Evolutionary conservation across 1,139 yeast species (phyloP).

Genomic region (Suhomyces yuchorum): DNA sequence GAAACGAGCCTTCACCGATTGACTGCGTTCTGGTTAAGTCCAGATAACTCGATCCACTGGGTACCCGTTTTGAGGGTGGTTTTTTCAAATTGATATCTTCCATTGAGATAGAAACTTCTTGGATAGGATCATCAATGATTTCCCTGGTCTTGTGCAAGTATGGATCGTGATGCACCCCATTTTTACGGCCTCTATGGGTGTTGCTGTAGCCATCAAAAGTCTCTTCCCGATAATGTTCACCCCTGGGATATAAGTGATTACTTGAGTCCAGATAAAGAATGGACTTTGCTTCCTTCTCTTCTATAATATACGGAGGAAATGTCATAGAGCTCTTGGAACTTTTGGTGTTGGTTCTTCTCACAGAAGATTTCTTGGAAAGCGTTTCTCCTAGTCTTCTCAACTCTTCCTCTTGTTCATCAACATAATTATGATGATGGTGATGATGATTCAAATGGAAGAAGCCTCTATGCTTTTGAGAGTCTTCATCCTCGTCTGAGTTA

Average conservation of each 20-base stretch:
- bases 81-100: neutral
- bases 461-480: constrained; percentile 5
- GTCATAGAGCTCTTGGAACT: constrained; percentile 1
- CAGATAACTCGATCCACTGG: constrained; percentile 3
- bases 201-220: constrained; percentile 22
- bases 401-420: constrained; percentile 27
- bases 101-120: constrained; percentile 1
- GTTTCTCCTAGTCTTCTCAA: constrained; percentile 37
- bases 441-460: constrained; percentile 13
- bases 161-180: constrained; percentile 4
- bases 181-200: constrained; percentile 3
- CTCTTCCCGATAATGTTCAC: constrained; percentile 20
- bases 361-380: constrained; percentile 20
- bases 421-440: constrained; percentile 2
- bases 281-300: constrained; percentile 17
- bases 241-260: constrained; percentile 10
- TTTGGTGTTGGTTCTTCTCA: constrained; percentile 13
- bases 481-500: constrained; percentile 6
- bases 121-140: neutral
- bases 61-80: neutral
- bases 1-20: constrained; percentile 20
- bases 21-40: constrained; percentile 3
- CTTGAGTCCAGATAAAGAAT: constrained; percentile 16
- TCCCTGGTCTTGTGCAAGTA: neutral
- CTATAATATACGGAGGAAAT: constrained; percentile 11